Evolutionary conservation across 306 rosid genomes (phyloP), one percentile per base, ranked within the genome.

Genomic region (Fagus crenata): DNA sequence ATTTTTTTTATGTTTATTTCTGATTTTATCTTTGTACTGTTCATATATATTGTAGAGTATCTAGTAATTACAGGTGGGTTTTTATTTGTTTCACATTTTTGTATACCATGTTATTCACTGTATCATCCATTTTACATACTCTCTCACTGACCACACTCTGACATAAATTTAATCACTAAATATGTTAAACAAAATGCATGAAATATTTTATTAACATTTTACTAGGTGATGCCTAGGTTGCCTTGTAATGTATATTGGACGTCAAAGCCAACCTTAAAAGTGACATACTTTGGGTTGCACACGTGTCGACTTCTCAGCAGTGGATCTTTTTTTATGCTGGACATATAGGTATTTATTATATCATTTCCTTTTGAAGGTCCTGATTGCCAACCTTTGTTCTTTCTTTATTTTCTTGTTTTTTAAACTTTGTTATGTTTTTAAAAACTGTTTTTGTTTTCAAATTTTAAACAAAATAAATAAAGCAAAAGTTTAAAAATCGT

Each of bases 221-320:
- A 78, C 75, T 49, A 14, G 83, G 81, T 70, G 71, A 73, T 75
- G 65, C 67, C 17, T 14, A 53, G 81, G 82, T 70, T 75, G 17
- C 83, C 55, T 43, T 31, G 75, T 61, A 58, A 55, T 86, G 76
- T 77, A 81, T 68, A 18, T 51, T 75, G 85, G 87, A 72, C 14
- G 81, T 80, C 70, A 78, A 37, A 67, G 56, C 43, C 49, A 76
- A 70, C 81, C 82, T 81, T 70, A 73, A 71, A 73, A 49, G 74
- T 65, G 53, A 2, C 75, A 70, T 14, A 17, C 67, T 32, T 78
- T 40, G 49, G 39, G 69, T 32, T 63, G 54, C n/a, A 72, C 81
- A 80, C 73, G 80, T 88, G 79, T 75, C 84, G 43, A 76, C 17
- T 56, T 53, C 78, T 77, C 22, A 51, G 67, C 61, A 59, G 2